Percentiles rank a stretch among this genome's conserved stretches.
Conservation (phyloP, 495 filamentous ascomycete species). For the Pseudevernia furfuracea region DNA sequence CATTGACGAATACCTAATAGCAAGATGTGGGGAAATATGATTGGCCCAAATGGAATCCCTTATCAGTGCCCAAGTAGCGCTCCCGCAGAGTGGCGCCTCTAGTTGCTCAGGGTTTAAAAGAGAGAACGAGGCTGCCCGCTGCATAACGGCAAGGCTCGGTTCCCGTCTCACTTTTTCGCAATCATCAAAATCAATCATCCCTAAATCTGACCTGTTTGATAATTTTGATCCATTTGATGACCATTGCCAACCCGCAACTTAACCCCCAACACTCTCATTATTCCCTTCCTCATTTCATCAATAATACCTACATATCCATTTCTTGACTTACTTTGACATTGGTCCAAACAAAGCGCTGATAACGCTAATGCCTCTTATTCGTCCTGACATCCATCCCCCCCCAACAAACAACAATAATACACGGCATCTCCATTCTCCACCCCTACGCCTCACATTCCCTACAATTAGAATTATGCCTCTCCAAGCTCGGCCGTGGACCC, state of each 20-base stretch:
- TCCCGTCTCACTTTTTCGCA: background rate
- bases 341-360: constrained; percentile 5
- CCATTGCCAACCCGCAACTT: background rate
- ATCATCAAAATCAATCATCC: no score
- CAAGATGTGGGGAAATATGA: background rate
- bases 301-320: background rate
- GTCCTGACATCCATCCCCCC: background rate
- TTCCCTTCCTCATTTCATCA: no score
- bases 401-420: no score
- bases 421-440: background rate
- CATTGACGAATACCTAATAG: no score
- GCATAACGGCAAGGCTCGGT: background rate
- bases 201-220: background rate
- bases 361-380: constrained; percentile 16
- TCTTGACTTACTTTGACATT: constrained; percentile 10
- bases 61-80: background rate
- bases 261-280: background rate
- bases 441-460: constrained; percentile 1
- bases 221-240: background rate
- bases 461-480: background rate
- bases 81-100: background rate
- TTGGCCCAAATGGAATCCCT: background rate
- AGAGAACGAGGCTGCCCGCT: background rate
- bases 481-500: background rate
- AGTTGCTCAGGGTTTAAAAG: background rate